A percentile compares a stretch with the other conserved stretches of the same genome.
phyloP scores from a whole-genome alignment of 345 rosid genomes.

The Hibiscus mutabilis region DNA sequence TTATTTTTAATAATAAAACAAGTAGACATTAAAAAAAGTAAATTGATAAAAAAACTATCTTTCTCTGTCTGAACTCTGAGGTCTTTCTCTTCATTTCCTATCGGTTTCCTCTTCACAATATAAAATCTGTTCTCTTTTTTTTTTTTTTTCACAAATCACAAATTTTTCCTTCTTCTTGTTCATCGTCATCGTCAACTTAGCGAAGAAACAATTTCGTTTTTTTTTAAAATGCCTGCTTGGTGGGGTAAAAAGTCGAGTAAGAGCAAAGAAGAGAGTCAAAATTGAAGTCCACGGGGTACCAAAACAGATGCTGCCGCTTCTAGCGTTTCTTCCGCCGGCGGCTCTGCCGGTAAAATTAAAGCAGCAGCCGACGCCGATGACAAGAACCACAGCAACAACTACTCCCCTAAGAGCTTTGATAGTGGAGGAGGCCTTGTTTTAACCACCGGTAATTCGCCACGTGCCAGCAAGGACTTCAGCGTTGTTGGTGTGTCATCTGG shows the following conservation, averaged over 20 bases:
- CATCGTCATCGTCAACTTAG: background rate
- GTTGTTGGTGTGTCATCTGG: constrained; percentile 39
- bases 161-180: background rate
- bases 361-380: background rate
- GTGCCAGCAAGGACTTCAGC: constrained; percentile 37
- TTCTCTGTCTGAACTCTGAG: background rate
- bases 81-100: constrained; percentile 14
- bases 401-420: constrained; percentile 28
- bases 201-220: background rate
- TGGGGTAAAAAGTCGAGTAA: constrained; percentile 58
- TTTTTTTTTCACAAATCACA: background rate
- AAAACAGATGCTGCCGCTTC: background rate
- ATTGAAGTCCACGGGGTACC: constrained; percentile 8
- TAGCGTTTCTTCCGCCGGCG: background rate
- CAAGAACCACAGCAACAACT: background rate
- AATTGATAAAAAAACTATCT: background rate
- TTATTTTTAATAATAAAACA: background rate
- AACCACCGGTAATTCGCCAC: constrained; percentile 40
- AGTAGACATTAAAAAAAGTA: background rate
- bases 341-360: constrained; percentile 13
- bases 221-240: constrained; percentile 64
- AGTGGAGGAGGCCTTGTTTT: constrained; percentile 12
- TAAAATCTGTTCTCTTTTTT: background rate
- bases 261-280: constrained; percentile 40
- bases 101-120: constrained; percentile 12